Base-by-base conservation (phyloP, 2,329 filamentous ascomycete genomes). In the Ascochyta lentis region DNA sequence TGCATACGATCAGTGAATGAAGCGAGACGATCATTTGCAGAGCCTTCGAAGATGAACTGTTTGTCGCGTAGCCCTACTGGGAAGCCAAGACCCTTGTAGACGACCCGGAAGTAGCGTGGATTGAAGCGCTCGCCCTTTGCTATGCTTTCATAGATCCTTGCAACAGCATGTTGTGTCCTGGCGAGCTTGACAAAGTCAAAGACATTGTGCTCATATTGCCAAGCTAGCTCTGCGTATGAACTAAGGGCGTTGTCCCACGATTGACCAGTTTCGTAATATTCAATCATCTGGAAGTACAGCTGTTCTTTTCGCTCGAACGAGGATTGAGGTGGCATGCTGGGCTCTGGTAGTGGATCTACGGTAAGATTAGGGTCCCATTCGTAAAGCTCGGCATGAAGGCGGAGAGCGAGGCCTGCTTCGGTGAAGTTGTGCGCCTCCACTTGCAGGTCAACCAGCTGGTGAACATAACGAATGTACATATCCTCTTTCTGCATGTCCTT, bases 401-500 rank as follows among this genome's bases (percentile, higher is more conserved):
- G 89, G 34, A 98, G 82, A 4, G 93, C 92, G 59, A 98, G 83
- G 12, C 92, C 95, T 13, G 94, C 94, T 76, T 97, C 93, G 0
- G 92, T 90, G 60, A 88, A 86, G 67, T 96, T 95, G 54, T 89
- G 83, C 4, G 89, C 84, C 37, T 88, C 85, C 8, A 85, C 83
- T 73, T 98, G 94, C 12, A 95, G 80, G 35, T 86, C 80, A 2
- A 92, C 91, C 19, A 98, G 83, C 74, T 97, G 92, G 71, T 98
- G 94, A 13, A 98, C 93, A 68, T 98, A 97, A 62, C 92, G 89
- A 61, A 96, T 90, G 75, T 96, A 98, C 54, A 97, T 96, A 68
- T 97, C 93, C 73, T 96, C 92, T 70, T 96, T 96, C 64, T 96
- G 91, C 89, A 97, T 96, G 71, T 97, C 92, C 63, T 92, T 90